Base-by-base conservation (phyloP, 495 filamentous ascomycete species). In the Hyaloscypha variabilis region DNA sequence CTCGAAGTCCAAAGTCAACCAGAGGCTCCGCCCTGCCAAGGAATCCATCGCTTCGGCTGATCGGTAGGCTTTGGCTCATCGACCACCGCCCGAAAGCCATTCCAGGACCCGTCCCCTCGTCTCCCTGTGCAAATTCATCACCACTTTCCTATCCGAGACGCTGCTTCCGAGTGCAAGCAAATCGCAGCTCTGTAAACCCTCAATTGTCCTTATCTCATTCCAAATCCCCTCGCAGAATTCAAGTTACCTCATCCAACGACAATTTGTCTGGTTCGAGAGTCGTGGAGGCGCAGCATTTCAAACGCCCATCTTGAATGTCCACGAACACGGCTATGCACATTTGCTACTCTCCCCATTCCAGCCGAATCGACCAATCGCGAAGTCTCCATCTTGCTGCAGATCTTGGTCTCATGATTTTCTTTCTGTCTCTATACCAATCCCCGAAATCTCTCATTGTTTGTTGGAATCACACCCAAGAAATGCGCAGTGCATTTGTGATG, bases 331-430 rank as follows among this genome's bases (percentile, higher is more conserved):
- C 51, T 46, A 46, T 46, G 39, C 51, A 54, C 21, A 6, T 24
- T 54, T 24, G 25, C 19, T 25, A 54, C 51, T 25, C 51, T 51
- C 51, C 21, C 25, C n/a, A 54, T 14, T 8, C 26, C n/a, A 54
- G 51, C 21, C 51, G 23, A 54, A 4, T 6, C 21, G 21, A 24
- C 51, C 4, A 54, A 54, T 54, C 23, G 26, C 8, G 6, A 24
- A 25, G 13, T 54, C 21, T 25, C 51, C 51, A 54, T 25, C 6
- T 13, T 25, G 51, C n/a, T 24, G 51, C 21, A 28, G 25, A 54
- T 25, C 21, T 24, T 54, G 51, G 13, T 54, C 51, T 54, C 21
- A 54, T 54, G 51, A 54, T 54, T 54, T 54, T 24, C 51, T 54
- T 46, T 4, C 39, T 19, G 39, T 17, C 11, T 46, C 13, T 17